Evolutionary conservation across 2,329 filamentous ascomycete genomes (phyloP).

Genomic region (Zarea fungicola): DNA sequence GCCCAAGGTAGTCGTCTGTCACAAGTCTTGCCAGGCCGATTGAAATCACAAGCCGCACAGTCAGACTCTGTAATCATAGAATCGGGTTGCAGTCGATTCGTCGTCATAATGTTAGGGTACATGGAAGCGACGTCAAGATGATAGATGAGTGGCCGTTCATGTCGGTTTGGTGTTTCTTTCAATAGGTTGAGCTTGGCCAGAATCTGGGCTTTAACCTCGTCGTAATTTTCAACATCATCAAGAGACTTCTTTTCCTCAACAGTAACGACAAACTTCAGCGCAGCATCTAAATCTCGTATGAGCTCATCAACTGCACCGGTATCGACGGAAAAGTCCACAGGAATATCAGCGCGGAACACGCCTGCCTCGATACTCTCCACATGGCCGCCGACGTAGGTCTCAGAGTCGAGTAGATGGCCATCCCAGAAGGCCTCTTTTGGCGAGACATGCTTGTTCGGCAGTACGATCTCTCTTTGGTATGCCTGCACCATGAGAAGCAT

Average conservation of each 20-base stretch:
- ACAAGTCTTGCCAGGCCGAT: conserved; percentile 93
- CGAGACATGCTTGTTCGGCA: conserved; percentile 93
- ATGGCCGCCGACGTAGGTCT: conserved; percentile 97
- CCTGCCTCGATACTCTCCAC: conserved; percentile 99
- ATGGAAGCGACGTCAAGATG: conserved; percentile 98
- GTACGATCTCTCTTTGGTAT: conserved; percentile 82
- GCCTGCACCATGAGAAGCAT: conserved; percentile 99
- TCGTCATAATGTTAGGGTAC: conserved; percentile 99
- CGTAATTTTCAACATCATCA: conserved; percentile 75
- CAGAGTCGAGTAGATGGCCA: conserved; percentile 89
- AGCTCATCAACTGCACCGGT: conserved; percentile 85
- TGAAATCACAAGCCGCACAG: conserved; percentile 97
- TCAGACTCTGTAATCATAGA: conserved; percentile 98
- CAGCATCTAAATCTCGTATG: conserved; percentile 77
- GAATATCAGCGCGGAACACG: conserved; percentile 93
- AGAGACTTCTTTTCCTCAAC: conserved; percentile 80
- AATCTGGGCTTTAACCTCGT: conserved; percentile 82
- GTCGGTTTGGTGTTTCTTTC: conserved; percentile 76
- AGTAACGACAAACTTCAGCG: conserved; percentile 79
- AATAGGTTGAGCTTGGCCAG: conserved; percentile 62
- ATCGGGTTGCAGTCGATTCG: conserved; percentile 92
- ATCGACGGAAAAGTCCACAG: conserved; percentile 90
- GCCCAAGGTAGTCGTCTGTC: conserved; percentile 93
- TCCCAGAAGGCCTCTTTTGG: conserved; percentile 95
- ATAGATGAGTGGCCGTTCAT: conserved; percentile 86